Conservation (phyloP, 108 stramenopile species). For the Nitzschia sp. region DNA sequence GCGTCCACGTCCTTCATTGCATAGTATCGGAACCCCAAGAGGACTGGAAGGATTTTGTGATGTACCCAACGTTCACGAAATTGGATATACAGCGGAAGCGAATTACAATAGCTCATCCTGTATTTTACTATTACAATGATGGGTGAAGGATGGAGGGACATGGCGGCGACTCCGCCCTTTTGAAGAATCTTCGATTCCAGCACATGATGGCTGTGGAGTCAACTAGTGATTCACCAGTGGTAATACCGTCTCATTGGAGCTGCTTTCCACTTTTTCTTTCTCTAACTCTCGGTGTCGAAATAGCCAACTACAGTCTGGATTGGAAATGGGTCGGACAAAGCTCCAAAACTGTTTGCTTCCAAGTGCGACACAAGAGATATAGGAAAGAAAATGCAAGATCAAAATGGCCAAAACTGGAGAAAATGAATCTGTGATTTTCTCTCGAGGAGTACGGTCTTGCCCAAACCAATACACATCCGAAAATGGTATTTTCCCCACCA, state of each 20-base stretch:
- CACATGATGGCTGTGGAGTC: too few species aligned
- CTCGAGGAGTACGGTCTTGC: neutral
- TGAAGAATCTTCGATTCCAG: too few species aligned
- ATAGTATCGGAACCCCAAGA: too few species aligned
- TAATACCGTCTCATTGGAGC: neutral
- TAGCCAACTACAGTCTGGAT: neutral
- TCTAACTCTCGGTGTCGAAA: neutral
- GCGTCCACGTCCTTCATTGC: too few species aligned
- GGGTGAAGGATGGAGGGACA: too few species aligned
- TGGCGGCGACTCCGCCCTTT: too few species aligned
- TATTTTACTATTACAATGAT: too few species aligned
- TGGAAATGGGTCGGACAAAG: neutral
- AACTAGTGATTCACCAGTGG: neutral
- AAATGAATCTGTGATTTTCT: neutral
- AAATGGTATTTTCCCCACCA: neutral
- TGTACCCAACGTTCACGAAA: too few species aligned
- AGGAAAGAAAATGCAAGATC: neutral
- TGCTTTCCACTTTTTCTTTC: neutral
- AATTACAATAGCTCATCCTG: too few species aligned
- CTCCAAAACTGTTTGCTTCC: slow-evolving; percentile 2
- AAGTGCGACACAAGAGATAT: neutral
- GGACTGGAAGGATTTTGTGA: too few species aligned
- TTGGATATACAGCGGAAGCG: too few species aligned
- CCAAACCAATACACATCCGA: neutral
- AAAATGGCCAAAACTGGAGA: neutral